Evolutionary conservation across 1,284 basidiomycete genomes (phyloP), one percentile per base, ranked within the genome.

Genomic region (Sanghuangporus weigelae): DNA sequence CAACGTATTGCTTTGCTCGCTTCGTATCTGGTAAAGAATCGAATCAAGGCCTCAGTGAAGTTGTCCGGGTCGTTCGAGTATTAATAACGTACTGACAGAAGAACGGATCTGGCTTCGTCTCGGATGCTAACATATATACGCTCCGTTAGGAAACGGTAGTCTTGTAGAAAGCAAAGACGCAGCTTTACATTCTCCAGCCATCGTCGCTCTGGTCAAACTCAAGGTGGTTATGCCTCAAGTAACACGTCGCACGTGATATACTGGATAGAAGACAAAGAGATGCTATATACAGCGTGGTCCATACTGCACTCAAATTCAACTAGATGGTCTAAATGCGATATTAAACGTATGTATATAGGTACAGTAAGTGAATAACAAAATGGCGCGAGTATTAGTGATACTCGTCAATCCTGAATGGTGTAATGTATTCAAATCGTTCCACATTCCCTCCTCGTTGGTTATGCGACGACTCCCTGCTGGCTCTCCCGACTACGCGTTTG

Each of bases 391-490:
- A 21, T 66, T 59, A 68, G 39, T 73, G 72, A 67, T 67, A 73
- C 35, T 76, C 75, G 55, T 78, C 77, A 48, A 76, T 68, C 23
- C 76, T 70, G 72, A 92, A 92, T 0, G 90, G 90, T 35, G 90
- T 92, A 60, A 92, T 88, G 16, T 91, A 79, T 57, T 90, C 87
- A 67, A 85, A 92, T 12, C 84, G 86, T 65, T 91, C 88, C 68
- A 89, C 87, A 69, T 92, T 92, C 67, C 79, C 80, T 67, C 78
- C 75, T 57, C 77, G 75, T 69, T 69, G 74, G 67, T 73, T 81
- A 39, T 57, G 49, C 40, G 11, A n/a, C 40, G 74, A 76, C 50
- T 76, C 74, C 67, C 74, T 81, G 67, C 79, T 77, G 21, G 78
- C 77, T 56, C 83, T 78, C 35, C 85, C 83, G 12, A 89, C 84